Base-by-base conservation (phyloP, 2,329 filamentous ascomycete genomes). In the Paecilomyces sp. region DNA sequence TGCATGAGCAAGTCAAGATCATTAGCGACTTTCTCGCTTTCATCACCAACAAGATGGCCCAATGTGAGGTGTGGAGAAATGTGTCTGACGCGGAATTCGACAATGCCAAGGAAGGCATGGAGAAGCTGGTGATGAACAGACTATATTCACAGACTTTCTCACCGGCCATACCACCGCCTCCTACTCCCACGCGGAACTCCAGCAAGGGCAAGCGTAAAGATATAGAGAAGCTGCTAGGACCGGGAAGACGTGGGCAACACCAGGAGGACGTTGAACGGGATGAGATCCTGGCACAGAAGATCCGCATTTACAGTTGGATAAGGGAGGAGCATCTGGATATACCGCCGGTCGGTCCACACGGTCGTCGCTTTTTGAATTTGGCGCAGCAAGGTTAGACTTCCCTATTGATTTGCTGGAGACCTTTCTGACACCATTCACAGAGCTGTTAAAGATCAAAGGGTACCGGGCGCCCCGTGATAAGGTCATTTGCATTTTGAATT, bases 1-100 rank as follows among this genome's bases (percentile, higher is more conserved):
- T 97, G 6, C 94, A 99, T 72, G 94, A 99, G 77, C 94, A 99
- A 74, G 94, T 97, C 72, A 99, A 99, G 77, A 97, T 99, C 63
- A 96, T 99, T 62, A 87, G 91, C 65, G 95, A 99, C 73, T 99
- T 99, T 67, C 80, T 99, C 55, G 87, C 92, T 53, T 99, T 99
- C 70, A 99, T 99, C 64, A 90, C 90, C 58, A 96, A 96, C 77
- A 97, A 97, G 79, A 99, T 99, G 95, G 91, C 89, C 13, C 85
- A 91, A 64, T 99, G 94, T 70, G 94, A 99, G 63, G 91, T 99
- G 2, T 99, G 94, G 94, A 86, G 90, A 60, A 91, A 94, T 34
- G 91, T 97, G 0, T 96, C 92, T 0, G 94, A 99, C 73, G 91
- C 91, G 41, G 94, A 99, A 70, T 99, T 99, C 68, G 94, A 99